phyloP scores from a whole-genome alignment of 169 alveolate genomes.

The Theileria orientalis region DNA sequence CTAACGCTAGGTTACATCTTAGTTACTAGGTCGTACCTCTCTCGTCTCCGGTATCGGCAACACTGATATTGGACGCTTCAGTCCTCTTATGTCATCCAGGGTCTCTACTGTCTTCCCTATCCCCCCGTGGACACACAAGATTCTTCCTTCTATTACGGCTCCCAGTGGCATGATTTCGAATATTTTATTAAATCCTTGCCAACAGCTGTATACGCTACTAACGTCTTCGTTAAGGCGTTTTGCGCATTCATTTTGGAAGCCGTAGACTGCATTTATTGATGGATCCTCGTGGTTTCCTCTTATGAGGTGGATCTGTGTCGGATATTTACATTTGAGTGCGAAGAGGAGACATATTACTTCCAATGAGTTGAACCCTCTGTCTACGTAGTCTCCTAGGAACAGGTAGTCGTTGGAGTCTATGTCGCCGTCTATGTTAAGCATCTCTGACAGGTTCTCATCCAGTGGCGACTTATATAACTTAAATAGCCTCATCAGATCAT shows the following conservation, averaged over 20 bases:
- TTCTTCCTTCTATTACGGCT: constrained; percentile 95
- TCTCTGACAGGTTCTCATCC: constrained; percentile 81
- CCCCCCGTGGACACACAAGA: constrained; percentile 99
- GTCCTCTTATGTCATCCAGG: constrained; percentile 86
- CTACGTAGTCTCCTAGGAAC: constrained; percentile 98
- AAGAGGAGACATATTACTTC: constrained; percentile 92
- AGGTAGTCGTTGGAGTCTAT: constrained; percentile 96
- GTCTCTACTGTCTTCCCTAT: constrained; percentile 90
- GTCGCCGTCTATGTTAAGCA: constrained; percentile 89
- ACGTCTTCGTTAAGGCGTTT: constrained; percentile 95
- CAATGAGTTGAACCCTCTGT: constrained; percentile 93
- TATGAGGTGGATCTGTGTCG: constrained; percentile 96
- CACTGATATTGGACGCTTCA: constrained; percentile 92
- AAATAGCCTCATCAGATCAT: constrained; percentile 96
- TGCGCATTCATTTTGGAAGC: constrained; percentile 98
- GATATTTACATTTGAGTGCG: constrained; percentile 94
- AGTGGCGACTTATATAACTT: constrained; percentile 83
- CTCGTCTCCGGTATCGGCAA: constrained; percentile 89
- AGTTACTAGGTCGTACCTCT: constrained; percentile 44
- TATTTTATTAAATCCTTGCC: constrained; percentile 91
- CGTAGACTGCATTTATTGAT: constrained; percentile 96
- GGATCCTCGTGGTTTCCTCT: constrained; percentile 99
- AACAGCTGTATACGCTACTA: constrained; percentile 90
- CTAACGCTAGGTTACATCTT: too few species aligned
- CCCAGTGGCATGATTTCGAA: constrained; percentile 99